phyloP scores from a whole-genome alignment of 2,329 filamentous ascomycete species.

The Fusarium torreyae region DNA sequence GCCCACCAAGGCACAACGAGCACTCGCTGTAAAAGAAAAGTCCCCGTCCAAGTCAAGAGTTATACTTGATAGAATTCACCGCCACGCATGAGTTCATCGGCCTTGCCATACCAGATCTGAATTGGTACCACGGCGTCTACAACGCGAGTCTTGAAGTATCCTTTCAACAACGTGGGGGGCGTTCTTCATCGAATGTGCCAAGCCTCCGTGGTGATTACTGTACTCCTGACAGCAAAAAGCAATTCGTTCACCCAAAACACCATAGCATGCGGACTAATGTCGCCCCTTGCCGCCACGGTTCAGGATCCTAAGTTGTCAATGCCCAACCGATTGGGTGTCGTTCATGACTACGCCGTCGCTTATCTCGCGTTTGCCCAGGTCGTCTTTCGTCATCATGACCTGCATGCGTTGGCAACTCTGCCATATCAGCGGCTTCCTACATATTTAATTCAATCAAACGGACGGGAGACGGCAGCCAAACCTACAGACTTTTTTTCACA shows the following conservation, averaged over 20 bases:
- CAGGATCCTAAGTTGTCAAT: constrained; percentile 47
- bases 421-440: constrained; percentile 38
- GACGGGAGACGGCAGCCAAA: neutral
- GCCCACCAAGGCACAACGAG: constrained; percentile 45
- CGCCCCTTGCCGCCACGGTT: constrained; percentile 36
- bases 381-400: constrained; percentile 40
- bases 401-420: constrained; percentile 43
- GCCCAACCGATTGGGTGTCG: constrained; percentile 45
- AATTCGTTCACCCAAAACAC: constrained; percentile 38
- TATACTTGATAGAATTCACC: constrained; percentile 34
- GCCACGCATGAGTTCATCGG: constrained; percentile 40
- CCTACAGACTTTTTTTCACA: neutral
- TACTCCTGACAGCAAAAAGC: constrained; percentile 44
- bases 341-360: constrained; percentile 45
- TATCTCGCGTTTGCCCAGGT: constrained; percentile 46
- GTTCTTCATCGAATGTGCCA: constrained; percentile 41
- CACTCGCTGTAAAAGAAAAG: constrained; percentile 29
- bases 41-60: constrained; percentile 24
- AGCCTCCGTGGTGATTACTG: constrained; percentile 36
- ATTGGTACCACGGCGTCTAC: constrained; percentile 20
- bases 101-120: constrained; percentile 38
- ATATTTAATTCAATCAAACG: constrained; percentile 19
- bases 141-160: constrained; percentile 22
- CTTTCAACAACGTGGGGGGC: constrained; percentile 36
- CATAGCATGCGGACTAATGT: constrained; percentile 38